These are phyloP conservation scores for Jatropha podagrica DNA, from an alignment of 441 rosid genomes.

Conservation along the genomic window DNA sequence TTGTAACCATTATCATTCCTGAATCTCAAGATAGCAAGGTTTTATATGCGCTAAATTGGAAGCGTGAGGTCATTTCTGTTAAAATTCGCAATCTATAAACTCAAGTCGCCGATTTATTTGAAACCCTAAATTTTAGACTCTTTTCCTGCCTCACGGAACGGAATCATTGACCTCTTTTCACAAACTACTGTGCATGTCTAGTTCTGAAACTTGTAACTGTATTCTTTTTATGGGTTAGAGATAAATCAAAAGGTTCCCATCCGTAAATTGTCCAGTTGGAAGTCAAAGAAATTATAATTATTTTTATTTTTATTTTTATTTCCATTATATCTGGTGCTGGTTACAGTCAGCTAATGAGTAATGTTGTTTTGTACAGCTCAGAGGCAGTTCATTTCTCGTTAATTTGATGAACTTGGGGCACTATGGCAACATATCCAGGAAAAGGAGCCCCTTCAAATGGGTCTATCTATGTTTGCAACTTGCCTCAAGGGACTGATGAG, in stretches of 20 bases:
- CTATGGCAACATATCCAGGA: slow-evolving; percentile 68
- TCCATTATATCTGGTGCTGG: neutral
- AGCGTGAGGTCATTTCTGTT: neutral
- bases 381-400: neutral
- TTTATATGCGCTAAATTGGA: neutral
- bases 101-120: neutral
- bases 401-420: slow-evolving; percentile 48
- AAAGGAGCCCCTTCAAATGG: slow-evolving; percentile 65
- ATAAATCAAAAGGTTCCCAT: neutral
- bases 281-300: too few relatives aligned
- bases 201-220: too few relatives aligned
- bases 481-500: slow-evolving; percentile 84
- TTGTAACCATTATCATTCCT: neutral
- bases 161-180: neutral
- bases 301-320: too few relatives aligned
- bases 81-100: neutral
- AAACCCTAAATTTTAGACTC: slow-evolving; percentile 5
- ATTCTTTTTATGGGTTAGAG: neutral
- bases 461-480: slow-evolving; percentile 80
- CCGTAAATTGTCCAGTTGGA: too few relatives aligned
- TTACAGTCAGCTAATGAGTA: neutral
- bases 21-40: neutral
- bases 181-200: neutral
- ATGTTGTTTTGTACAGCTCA: neutral
- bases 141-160: neutral